Evolutionary conservation across 345 rosid genomes (phyloP).

Genomic region (Citrus australasica): DNA sequence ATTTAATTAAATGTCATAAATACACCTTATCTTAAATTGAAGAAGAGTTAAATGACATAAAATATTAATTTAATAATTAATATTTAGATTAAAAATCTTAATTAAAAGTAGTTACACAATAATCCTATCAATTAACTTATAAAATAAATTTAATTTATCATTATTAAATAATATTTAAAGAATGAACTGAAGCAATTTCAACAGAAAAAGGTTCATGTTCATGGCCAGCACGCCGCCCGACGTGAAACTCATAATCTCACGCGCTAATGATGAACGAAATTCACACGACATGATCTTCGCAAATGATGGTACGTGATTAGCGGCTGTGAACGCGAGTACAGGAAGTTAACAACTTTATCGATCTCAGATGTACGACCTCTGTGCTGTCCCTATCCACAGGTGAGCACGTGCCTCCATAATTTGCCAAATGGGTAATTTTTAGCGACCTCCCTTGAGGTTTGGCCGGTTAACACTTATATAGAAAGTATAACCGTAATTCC

Average conservation of each 20-base stretch:
- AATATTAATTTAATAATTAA: fast-evolving
- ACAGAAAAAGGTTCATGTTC: not conserved
- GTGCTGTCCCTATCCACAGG: constrained; percentile 18
- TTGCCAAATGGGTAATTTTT: too few species aligned
- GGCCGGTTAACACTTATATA: too few species aligned
- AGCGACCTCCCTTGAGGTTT: too few species aligned
- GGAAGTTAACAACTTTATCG: not conserved
- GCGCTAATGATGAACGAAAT: not conserved
- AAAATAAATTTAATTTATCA: too few species aligned
- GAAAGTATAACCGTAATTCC: too few species aligned
- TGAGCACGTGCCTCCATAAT: constrained; percentile 1
- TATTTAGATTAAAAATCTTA: too few species aligned
- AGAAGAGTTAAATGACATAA: too few species aligned
- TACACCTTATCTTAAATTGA: fast-evolving
- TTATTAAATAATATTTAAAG: fast-evolving
- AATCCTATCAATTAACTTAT: fast-evolving
- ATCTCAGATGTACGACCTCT: not conserved
- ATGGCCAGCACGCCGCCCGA: constrained; percentile 20
- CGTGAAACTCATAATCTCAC: not conserved
- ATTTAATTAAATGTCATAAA: too few species aligned
- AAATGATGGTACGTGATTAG: not conserved
- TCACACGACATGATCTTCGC: not conserved
- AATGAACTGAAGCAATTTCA: not conserved
- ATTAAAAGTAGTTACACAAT: too few species aligned
- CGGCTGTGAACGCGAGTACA: not conserved